Percentiles rank a stretch among this genome's conserved stretches.
phyloP scores from a whole-genome alignment of 2,329 filamentous ascomycete species.

The Fusarium subtropicale region DNA sequence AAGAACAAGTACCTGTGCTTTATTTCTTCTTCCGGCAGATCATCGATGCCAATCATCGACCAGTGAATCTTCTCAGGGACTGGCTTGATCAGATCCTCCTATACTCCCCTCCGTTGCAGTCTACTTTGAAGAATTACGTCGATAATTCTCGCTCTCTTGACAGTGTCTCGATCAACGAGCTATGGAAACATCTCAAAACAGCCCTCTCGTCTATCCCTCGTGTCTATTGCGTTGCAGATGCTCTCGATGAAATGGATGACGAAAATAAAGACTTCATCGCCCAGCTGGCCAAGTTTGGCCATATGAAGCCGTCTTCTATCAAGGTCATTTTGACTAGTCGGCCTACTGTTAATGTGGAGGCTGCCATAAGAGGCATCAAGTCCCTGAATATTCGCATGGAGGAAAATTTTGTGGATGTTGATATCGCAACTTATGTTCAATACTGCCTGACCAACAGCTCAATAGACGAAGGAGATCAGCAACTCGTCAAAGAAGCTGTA shows the following conservation, averaged over 20 bases:
- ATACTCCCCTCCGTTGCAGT: constrained; percentile 49
- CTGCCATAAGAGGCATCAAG: constrained; percentile 43
- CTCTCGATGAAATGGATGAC: constrained; percentile 61
- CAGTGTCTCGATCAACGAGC: constrained; percentile 31
- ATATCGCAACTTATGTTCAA: constrained; percentile 55
- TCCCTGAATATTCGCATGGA: constrained; percentile 54
- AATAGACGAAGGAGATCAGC: constrained; percentile 35
- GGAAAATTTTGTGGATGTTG: constrained; percentile 52
- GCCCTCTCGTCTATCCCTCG: constrained; percentile 40
- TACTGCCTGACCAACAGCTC: constrained; percentile 29
- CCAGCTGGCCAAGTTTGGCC: constrained; percentile 49
- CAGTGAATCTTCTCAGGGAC: constrained; percentile 50
- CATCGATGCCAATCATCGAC: constrained; percentile 52
- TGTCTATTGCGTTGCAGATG: constrained; percentile 57
- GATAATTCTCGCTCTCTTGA: constrained; percentile 8
- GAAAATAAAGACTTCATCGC: constrained; percentile 51
- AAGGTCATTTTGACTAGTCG: constrained; percentile 61
- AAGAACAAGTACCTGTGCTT: constrained; percentile 46
- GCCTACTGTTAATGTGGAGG: constrained; percentile 50
- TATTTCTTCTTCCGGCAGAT: constrained; percentile 58
- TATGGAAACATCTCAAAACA: constrained; percentile 50
- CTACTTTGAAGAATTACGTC: constrained; percentile 35
- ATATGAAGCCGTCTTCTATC: constrained; percentile 48
- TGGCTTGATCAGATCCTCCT: constrained; percentile 52
- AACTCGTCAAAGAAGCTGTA: constrained; percentile 26